Evolutionary conservation across 495 filamentous ascomycete species (phyloP).

Genomic region (Penicillium daleae): DNA sequence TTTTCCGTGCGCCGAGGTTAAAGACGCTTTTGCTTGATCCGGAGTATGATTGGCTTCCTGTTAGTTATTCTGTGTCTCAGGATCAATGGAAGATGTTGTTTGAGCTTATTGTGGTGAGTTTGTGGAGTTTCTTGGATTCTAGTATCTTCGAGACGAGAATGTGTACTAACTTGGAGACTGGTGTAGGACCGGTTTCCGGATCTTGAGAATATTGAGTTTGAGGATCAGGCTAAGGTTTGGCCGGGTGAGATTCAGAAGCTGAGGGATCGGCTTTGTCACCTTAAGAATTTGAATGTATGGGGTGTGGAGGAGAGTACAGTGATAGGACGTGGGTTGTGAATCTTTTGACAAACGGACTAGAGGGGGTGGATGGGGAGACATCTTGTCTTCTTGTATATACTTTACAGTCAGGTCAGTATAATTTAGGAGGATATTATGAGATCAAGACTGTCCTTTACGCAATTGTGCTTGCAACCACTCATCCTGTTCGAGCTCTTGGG

Average conservation of each 20-base stretch:
- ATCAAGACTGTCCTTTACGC: too few relatives aligned
- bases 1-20: neutral
- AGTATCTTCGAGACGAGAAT: neutral
- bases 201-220: neutral
- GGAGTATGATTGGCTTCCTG: neutral
- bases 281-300: neutral
- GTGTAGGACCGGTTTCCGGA: neutral
- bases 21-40: neutral
- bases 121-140: too few relatives aligned
- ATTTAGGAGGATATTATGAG: too few relatives aligned
- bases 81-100: neutral
- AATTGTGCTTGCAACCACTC: constrained; percentile 14
- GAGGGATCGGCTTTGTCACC: neutral
- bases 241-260: neutral
- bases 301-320: neutral
- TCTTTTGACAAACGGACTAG: too few relatives aligned
- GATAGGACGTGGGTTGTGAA: neutral
- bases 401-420: neutral
- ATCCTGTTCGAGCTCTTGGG: constrained; percentile 16
- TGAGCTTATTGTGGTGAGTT: neutral
- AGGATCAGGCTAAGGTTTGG: neutral
- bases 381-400: neutral
- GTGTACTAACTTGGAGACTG: neutral
- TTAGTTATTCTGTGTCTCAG: neutral
- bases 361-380: too few relatives aligned